These are phyloP conservation scores for Aureoboletus auriporus DNA, from an alignment of 768 basidiomycete genomes.

Conservation along the genomic window DNA sequence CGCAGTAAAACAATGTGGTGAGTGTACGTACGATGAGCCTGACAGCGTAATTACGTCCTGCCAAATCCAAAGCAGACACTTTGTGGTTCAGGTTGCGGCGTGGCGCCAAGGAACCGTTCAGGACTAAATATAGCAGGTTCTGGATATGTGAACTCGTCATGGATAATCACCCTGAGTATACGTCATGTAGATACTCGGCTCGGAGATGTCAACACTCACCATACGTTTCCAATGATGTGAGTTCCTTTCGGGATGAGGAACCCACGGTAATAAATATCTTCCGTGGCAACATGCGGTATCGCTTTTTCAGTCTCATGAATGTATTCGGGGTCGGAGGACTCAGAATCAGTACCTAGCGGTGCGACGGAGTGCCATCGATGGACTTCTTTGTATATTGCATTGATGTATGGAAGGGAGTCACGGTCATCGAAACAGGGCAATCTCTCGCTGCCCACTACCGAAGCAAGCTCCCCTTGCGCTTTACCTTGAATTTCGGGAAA, in stretches of 20 bases:
- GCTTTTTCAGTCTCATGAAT: conserved; percentile 2
- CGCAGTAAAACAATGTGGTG: background rate
- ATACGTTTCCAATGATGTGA: conserved; percentile 18
- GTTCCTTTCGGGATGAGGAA: conserved; percentile 24
- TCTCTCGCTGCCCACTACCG: conserved; percentile 17
- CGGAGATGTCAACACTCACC: conserved; percentile 18
- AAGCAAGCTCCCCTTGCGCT: conserved; percentile 23
- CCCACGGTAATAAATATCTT: conserved; percentile 17
- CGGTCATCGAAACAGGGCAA: conserved; percentile 20
- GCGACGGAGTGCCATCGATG: conserved; percentile 19
- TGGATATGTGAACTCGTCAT: conserved; percentile 40
- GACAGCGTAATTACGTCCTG: conserved; percentile 17
- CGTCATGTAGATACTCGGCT: background rate
- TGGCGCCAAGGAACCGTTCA: conserved; percentile 29
- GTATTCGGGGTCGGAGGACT: conserved; percentile 12
- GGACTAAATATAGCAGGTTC: conserved; percentile 32
- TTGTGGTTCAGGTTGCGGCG: conserved; percentile 16
- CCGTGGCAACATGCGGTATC: conserved; percentile 12
- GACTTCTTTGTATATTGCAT: conserved; percentile 23
- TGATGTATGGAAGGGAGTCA: conserved; percentile 22
- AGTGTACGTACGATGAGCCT: too few relatives aligned
- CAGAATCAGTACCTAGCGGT: conserved; percentile 17
- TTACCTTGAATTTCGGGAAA: conserved; percentile 22
- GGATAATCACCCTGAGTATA: conserved; percentile 59
- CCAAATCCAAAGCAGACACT: conserved; percentile 26